Percentiles rank a stretch among this genome's conserved stretches.
Conservation (phyloP, 805 yeast species). For the Metschnikowia koreensis region DNA sequence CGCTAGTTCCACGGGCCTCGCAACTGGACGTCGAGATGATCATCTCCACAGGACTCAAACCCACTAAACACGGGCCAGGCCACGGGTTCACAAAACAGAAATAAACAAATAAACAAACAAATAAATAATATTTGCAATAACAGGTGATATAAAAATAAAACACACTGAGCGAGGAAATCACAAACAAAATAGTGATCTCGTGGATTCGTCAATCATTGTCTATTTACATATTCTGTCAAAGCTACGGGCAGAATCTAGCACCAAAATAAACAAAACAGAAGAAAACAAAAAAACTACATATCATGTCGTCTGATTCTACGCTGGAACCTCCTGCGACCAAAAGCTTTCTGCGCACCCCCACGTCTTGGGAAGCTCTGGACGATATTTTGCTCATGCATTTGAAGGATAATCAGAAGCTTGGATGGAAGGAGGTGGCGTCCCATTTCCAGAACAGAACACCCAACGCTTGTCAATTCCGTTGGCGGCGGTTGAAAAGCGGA, state of each 20-base stretch:
- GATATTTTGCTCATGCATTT: constrained; percentile 49
- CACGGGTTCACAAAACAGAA: neutral
- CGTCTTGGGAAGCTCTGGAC: constrained; percentile 49
- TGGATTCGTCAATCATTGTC: too few relatives aligned
- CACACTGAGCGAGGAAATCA: neutral
- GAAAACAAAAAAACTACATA: constrained; percentile 2
- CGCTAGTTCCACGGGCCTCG: neutral
- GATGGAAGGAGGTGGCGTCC: constrained; percentile 85
- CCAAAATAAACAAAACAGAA: neutral
- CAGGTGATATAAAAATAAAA: too few relatives aligned
- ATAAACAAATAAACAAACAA: neutral
- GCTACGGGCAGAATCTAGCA: too few relatives aligned
- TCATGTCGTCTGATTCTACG: constrained; percentile 12
- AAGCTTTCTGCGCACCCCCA: constrained; percentile 38
- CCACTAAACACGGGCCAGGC: neutral
- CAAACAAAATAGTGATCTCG: neutral
- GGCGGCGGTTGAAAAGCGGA: constrained; percentile 65
- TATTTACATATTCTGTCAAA: too few relatives aligned
- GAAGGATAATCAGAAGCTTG: constrained; percentile 79
- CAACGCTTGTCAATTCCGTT: constrained; percentile 85
- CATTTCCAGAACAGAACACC: constrained; percentile 81
- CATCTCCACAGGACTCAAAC: constrained; percentile 13
- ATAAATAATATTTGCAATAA: neutral
- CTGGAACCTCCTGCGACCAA: constrained; percentile 7
- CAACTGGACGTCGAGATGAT: constrained; percentile 20